phyloP scores from a whole-genome alignment of 2,329 filamentous ascomycete genomes.

The Amesomyces nigricolor region DNA sequence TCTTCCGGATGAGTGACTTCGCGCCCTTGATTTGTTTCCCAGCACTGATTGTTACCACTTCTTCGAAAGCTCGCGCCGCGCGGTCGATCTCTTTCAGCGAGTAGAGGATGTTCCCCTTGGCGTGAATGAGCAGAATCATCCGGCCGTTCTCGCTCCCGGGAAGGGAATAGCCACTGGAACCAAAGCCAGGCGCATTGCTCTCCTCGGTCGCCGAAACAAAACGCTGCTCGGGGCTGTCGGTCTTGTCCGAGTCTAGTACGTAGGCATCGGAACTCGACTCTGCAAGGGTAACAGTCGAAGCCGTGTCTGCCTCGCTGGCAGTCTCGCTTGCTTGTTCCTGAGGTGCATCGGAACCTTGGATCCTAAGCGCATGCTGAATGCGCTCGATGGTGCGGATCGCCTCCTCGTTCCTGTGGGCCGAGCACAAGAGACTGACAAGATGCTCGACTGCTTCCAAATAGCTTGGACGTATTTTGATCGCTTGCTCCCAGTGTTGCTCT shows the following conservation, averaged over 20 bases:
- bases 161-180: constrained; percentile 78
- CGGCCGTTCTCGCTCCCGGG: constrained; percentile 84
- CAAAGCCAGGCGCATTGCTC: constrained; percentile 50
- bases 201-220: constrained; percentile 19
- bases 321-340: constrained; percentile 26
- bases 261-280: constrained; percentile 23
- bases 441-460: constrained; percentile 96
- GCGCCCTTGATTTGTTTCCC: constrained; percentile 67
- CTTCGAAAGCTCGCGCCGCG: constrained; percentile 87
- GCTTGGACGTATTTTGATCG: constrained; percentile 75
- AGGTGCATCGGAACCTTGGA: constrained; percentile 27
- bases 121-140: constrained; percentile 88
- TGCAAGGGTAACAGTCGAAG: constrained; percentile 15
- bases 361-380: constrained; percentile 67
- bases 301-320: constrained; percentile 24
- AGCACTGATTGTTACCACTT: constrained; percentile 83
- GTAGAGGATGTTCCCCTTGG: constrained; percentile 98
- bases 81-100: constrained; percentile 73
- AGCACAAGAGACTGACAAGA: constrained; percentile 80
- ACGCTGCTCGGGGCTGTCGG: constrained; percentile 22
- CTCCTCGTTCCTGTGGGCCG: constrained; percentile 72
- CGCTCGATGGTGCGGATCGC: constrained; percentile 83
- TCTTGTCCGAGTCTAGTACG: constrained; percentile 23
- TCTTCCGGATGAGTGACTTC: constrained; percentile 69
- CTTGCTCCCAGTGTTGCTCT: constrained; percentile 75